Evolutionary conservation across 225 moss, liverwort and hornwort genomes (phyloP), one percentile per base, ranked within the genome.

Genomic region (Polytrichum commune): DNA sequence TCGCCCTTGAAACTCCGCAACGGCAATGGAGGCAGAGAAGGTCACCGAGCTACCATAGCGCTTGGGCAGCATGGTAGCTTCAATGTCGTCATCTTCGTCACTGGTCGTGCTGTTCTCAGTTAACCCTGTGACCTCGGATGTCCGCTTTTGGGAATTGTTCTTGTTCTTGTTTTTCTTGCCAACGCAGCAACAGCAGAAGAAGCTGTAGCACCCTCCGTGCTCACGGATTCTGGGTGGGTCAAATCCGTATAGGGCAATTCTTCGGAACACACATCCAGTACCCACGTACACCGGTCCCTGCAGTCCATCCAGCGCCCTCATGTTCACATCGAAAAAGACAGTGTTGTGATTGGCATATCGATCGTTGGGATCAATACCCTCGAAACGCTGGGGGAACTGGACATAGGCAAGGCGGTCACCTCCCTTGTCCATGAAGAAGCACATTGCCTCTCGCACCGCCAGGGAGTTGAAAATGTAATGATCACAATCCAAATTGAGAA

Each of bases 401-500:
- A 95, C 93, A 60, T 93, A 95, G 23, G 90, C 90, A 26, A 95
- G 73, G 5, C 91, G 84, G 29, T 95, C 95, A 58, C 95, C 95
- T 16, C 95, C 95, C 54, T 90, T 91, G 66, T 93, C 95, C 91
- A 95, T 89, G 82, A 95, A 93, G 78, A 95, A 95, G 80, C 95
- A 95, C 93, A 95, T 95, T 22, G 82, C 86, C 82, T 92, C 91
- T 64, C 91, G 81, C 71, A 92, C 72, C 5, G 91, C 91, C 3
- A 87, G 81, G 1, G 91, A 89, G 61, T 92, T 85, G 70, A 79
- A 92, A 18, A 92, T 89, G 72, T 92, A 89, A 22, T 95, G 95
- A 85, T 95, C 95, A 71, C 95, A 95, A 86, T 95, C 95, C 65
- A 95, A 80, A 88, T 95, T 95, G 71, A 95, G 91, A 19, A 95